Base-by-base conservation (phyloP, 768 basidiomycete genomes). In the Trametes cingulata region DNA sequence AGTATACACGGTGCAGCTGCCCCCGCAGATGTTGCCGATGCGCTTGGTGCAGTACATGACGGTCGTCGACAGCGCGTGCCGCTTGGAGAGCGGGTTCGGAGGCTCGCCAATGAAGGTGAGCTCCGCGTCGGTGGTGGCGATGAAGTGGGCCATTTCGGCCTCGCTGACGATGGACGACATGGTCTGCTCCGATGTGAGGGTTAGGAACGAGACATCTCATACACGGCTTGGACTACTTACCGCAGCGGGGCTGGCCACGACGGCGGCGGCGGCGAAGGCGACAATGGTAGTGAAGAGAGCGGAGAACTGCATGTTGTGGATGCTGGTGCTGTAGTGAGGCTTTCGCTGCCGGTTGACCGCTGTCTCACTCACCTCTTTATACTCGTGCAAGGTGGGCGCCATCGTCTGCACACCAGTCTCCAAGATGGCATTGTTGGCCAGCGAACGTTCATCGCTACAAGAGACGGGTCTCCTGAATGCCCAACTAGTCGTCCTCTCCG, bases 1-100 rank as follows among this genome's bases (percentile, higher is more conserved):
- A 27, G 62, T 68, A 66, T 70, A 72, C 0, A 73, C 71, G 13
- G 67, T 74, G 66, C 75, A 76, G 2, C 60, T 9, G 0, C 73
- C 72, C 8, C 67, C 69, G 62, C 75, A 76, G 50, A 72, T 62
- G 42, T 65, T 64, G 19, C 50, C 35, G 15, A 56, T 36, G 22
- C 66, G 47, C 37, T 25, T 56, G 49, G 46, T 64, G 63, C 75
- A 76, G 68, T 70, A 75, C 2, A 64, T 67, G 22, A 76, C 72
- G 1, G 55, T 69, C 13, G 65, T 70, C 41, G 63, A 52, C 45
- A 67, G 58, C 5, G 65, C 62, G n/a, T 46, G 29, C 17, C 68
- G 67, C 45, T 54, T 55, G 17, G 46, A 24, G 35, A 60, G 59
- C 35, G 53, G 52, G 58, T 62, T 65, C 58, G 67, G n/a, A 6